phyloP scores from a whole-genome alignment of 179 eudicot genomes.

The Carnegiea gigantea region DNA sequence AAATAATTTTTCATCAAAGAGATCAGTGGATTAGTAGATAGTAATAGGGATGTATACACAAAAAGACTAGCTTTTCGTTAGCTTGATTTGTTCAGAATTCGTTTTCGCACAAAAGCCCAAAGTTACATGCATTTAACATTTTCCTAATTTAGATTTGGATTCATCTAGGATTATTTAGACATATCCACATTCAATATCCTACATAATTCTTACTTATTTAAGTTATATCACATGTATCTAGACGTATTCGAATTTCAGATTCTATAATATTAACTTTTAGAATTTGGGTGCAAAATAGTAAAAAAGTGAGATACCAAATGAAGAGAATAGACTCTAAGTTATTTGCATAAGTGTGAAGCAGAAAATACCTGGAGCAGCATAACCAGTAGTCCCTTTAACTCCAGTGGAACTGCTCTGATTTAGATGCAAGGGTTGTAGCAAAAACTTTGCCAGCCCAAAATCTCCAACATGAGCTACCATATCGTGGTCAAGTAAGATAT shows the following conservation, averaged over 20 bases:
- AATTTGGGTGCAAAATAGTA: not conserved
- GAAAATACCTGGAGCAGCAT: not conserved
- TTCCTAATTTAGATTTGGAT: no score
- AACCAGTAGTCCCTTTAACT: not conserved
- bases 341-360: not conserved
- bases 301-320: not conserved
- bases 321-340: not conserved
- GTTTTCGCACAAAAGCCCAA: not conserved
- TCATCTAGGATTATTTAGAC: no score
- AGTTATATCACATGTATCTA: not conserved
- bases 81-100: not conserved
- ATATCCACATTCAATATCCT: not conserved
- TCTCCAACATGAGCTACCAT: slow-evolving; percentile 1
- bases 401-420: not conserved
- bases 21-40: not conserved
- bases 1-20: no score
- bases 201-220: no score
- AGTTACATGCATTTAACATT: no score
- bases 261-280: not conserved
- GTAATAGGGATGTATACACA: not conserved
- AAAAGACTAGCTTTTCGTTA: not conserved
- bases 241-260: not conserved
- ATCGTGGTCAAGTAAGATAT: not conserved
- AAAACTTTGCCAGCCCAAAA: not conserved
- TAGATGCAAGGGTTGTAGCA: not conserved